Evolutionary conservation across 2,329 filamentous ascomycete genomes (phyloP), one percentile per base, ranked within the genome.

Genomic region (Aspergillus ruber): DNA sequence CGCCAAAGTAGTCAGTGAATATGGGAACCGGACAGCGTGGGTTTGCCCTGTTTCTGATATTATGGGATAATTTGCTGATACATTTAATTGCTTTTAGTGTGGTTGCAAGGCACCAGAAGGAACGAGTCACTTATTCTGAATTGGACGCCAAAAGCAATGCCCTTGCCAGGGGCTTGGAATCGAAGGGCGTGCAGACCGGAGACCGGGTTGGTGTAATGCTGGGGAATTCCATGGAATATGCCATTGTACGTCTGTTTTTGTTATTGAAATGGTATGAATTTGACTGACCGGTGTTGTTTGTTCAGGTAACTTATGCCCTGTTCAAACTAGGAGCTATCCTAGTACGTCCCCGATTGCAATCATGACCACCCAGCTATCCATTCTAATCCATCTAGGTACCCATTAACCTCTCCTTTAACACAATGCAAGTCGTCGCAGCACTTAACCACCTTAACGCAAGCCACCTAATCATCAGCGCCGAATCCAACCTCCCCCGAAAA

Each of bases 301-400:
- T 29, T 32, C 44, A 71, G 77, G 65, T 68, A 17, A 91, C 86
- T 5, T 97, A 97, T 69, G 90, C 90, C 1, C 68, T 93, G 46
- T 95, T 91, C 74, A 97, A 97, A 69, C 78, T 97, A 8, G 93
- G 93, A n/a, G 91, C 88, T 20, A 81, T 97, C 44, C 74, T 97
- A 52, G 90, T 82, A 64, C 51, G 70, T 57, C 35, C 12, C 13
- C 7, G 15, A 15, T 32, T 8, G 4, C 20, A 17, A 3, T 25
- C 40, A 23, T 35, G 39, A 12, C 33, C 20, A 9, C n/a, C 25
- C 10, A 29, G 12, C 10, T 10, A 51, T 35, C 38, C 20, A 35
- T 9, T 44, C 46, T 53, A 46, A 52, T 13, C n/a, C 9, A 2
- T 2, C 25, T n/a, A 81, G 80, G 81, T 95, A n/a, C 93, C 91